These are phyloP conservation scores for Prunus padus DNA, from an alignment of 306 rosid genomes.

Conservation along the genomic window DNA sequence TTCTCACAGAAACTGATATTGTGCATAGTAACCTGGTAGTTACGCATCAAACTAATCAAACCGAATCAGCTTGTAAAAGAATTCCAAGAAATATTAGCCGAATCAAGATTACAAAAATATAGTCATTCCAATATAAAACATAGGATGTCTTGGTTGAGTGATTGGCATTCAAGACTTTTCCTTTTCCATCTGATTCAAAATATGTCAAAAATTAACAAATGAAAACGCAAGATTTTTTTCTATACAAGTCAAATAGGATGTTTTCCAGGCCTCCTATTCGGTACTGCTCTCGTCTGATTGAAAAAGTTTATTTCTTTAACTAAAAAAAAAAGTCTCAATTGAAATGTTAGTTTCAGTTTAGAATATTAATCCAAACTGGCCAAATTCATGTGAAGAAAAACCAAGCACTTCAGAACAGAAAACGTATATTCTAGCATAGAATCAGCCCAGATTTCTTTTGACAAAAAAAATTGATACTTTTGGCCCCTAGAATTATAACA, in stretches of 20 bases:
- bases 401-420: neutral
- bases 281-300: neutral
- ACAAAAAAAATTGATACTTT: neutral
- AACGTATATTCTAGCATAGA: neutral
- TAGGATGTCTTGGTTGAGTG: neutral
- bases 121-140: neutral
- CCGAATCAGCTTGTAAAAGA: neutral
- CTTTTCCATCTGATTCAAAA: neutral
- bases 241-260: neutral
- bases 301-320: neutral
- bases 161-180: constrained; percentile 3
- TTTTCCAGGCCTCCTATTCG: constrained; percentile 8
- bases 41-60: neutral
- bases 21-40: neutral
- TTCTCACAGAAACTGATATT: neutral
- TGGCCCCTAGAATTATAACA: neutral
- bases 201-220: neutral
- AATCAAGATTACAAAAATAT: neutral
- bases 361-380: neutral
- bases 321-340: neutral
- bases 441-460: neutral
- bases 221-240: neutral
- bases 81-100: neutral
- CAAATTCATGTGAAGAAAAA: constrained; percentile 1
- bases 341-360: neutral